A percentile compares a stretch with the other conserved stretches of the same genome.
Conservation (phyloP, 2,329 filamentous ascomycete genomes). For the Purpureocillium lavendulum region DNA sequence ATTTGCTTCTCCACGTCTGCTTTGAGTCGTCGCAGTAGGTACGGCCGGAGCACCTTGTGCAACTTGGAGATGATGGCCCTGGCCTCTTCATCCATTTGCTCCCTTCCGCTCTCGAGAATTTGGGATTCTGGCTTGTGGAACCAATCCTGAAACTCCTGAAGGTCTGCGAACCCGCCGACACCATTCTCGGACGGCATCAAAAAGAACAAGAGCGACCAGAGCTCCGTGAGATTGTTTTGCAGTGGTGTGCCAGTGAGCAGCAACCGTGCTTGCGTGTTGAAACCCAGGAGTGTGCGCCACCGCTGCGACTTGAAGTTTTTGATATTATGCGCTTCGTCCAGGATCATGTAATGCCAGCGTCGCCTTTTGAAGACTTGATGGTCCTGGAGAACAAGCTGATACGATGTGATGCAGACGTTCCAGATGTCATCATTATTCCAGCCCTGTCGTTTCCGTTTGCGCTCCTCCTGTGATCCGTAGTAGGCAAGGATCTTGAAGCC, state of each 20-base stretch:
- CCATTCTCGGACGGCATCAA: constrained; percentile 86
- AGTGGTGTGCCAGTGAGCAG: constrained; percentile 89
- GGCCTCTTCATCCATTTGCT: constrained; percentile 90
- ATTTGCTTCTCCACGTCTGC: constrained; percentile 98
- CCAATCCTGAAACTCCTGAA: constrained; percentile 95
- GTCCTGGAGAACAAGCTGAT: constrained; percentile 91
- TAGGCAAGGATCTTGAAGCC: constrained; percentile 98
- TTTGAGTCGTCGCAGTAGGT: constrained; percentile 83
- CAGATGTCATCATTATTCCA: constrained; percentile 92
- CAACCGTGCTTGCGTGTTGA: constrained; percentile 82
- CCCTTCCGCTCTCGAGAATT: constrained; percentile 87
- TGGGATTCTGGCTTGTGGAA: constrained; percentile 93
- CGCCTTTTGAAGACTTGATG: constrained; percentile 88
- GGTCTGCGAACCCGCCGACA: constrained; percentile 81
- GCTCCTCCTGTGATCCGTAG: constrained; percentile 89
- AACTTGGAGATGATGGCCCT: constrained; percentile 86
- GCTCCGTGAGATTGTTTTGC: constrained; percentile 92
- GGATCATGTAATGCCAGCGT: constrained; percentile 94
- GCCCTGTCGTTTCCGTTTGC: constrained; percentile 80
- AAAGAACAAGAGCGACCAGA: constrained; percentile 97
- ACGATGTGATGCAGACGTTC: constrained; percentile 97
- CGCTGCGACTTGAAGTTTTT: constrained; percentile 98
- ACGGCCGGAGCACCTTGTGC: constrained; percentile 88
- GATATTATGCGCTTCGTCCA: constrained; percentile 98
- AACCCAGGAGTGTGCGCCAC: constrained; percentile 91